Evolutionary conservation across 208 protist species (phyloP).

Genomic region (Acanthamoeba sp.): DNA sequence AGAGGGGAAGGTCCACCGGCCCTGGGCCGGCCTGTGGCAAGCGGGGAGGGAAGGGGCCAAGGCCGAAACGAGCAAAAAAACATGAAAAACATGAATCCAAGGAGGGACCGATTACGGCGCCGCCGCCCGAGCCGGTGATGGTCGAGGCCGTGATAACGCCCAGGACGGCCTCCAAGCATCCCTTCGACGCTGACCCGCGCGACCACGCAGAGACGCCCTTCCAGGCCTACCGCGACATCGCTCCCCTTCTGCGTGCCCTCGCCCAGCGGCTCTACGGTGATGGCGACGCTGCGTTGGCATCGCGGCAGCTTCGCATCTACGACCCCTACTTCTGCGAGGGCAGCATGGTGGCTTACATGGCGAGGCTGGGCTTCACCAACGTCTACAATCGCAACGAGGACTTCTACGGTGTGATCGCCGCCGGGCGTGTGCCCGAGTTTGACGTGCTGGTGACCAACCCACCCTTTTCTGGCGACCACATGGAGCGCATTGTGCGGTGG

Average conservation of each 20-base stretch:
- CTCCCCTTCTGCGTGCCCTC: slow-evolving; percentile 82
- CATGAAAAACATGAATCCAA: no score
- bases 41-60: no score
- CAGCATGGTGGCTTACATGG: slow-evolving; percentile 85
- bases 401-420: slow-evolving; percentile 90
- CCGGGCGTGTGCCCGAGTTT: slow-evolving; percentile 87
- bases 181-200: not conserved
- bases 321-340: slow-evolving; percentile 94
- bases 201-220: slow-evolving; percentile 92
- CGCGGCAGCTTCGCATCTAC: slow-evolving; percentile 89
- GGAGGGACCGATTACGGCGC: no score
- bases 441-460: slow-evolving; percentile 92
- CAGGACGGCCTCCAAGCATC: slow-evolving; percentile 1
- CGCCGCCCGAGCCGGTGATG: no score
- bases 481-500: slow-evolving; percentile 84
- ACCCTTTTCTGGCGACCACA: slow-evolving; percentile 92
- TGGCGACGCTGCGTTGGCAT: slow-evolving; percentile 55
- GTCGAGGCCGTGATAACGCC: not conserved
- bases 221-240: slow-evolving; percentile 87
- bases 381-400: slow-evolving; percentile 93
- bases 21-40: no score
- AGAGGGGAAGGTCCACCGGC: no score
- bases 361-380: slow-evolving; percentile 85
- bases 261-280: slow-evolving; percentile 86
- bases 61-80: no score